phyloP scores from a whole-genome alignment of 345 rosid genomes.

The Brassica incana region DNA sequence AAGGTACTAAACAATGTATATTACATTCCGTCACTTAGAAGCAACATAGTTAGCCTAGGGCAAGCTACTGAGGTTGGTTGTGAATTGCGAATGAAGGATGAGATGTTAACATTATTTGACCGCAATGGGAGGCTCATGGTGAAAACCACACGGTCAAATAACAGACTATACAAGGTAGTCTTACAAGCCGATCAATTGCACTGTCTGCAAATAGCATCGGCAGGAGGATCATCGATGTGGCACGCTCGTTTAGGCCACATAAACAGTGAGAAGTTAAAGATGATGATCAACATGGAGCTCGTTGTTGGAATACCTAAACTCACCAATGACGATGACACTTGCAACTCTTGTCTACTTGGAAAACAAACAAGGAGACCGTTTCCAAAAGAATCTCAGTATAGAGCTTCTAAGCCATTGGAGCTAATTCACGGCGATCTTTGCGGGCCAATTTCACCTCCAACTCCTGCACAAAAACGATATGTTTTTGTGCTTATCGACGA shows the following conservation, averaged over 20 bases:
- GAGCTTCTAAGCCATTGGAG: neutral
- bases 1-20: neutral
- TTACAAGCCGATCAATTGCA: neutral
- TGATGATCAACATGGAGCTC: neutral
- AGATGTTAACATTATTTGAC: too few relatives aligned
- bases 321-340: neutral
- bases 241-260: neutral
- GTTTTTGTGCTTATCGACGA: neutral
- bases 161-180: neutral
- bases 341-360: neutral
- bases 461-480: neutral
- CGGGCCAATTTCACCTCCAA: neutral
- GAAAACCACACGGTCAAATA: neutral
- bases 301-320: neutral
- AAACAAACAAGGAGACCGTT: neutral
- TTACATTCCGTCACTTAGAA: neutral
- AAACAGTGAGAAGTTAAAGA: neutral
- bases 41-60: neutral
- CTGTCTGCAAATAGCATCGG: neutral
- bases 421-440: neutral
- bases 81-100: neutral
- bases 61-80: neutral
- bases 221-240: neutral
- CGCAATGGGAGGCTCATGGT: neutral
- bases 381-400: neutral